Evolutionary conservation across 306 rosid genomes (phyloP).

Genomic region (Medicago lupulina): DNA sequence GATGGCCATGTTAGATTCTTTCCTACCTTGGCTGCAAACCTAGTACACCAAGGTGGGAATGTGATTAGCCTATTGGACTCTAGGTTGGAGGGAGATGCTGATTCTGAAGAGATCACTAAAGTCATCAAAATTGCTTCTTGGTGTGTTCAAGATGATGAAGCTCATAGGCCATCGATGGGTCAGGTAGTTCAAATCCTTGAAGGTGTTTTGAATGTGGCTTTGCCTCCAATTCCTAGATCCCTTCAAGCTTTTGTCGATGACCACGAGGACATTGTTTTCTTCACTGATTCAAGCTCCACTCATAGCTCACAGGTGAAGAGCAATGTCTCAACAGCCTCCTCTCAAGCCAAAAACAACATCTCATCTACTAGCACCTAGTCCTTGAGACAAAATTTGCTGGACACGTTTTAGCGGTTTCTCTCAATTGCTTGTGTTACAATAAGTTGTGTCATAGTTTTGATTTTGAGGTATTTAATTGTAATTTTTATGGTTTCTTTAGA

Average conservation of each 20-base stretch:
- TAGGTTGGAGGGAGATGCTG: slow-evolving; percentile 58
- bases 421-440: neutral
- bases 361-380: slow-evolving; percentile 43
- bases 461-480: slow-evolving; percentile 33
- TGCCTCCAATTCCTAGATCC: slow-evolving; percentile 71
- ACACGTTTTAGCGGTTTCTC: slow-evolving; percentile 1
- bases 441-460: slow-evolving; percentile 1
- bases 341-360: slow-evolving; percentile 46
- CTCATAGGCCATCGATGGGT: slow-evolving; percentile 77
- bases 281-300: slow-evolving; percentile 65
- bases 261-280: slow-evolving; percentile 62
- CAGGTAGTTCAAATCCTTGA: slow-evolving; percentile 87
- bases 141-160: slow-evolving; percentile 87
- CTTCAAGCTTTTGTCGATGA: slow-evolving; percentile 59
- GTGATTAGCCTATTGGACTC: slow-evolving; percentile 62
- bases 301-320: slow-evolving; percentile 55
- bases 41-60: slow-evolving; percentile 52
- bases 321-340: slow-evolving; percentile 47
- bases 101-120: slow-evolving; percentile 55
- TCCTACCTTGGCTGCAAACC: slow-evolving; percentile 62
- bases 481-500: slow-evolving; percentile 12
- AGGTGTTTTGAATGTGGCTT: slow-evolving; percentile 56
- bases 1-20: slow-evolving; percentile 67
- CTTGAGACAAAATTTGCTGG: slow-evolving; percentile 1
- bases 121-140: slow-evolving; percentile 76